Evolutionary conservation across 106 monocot genomes (phyloP).

Genomic region (Allium fistulosum): DNA sequence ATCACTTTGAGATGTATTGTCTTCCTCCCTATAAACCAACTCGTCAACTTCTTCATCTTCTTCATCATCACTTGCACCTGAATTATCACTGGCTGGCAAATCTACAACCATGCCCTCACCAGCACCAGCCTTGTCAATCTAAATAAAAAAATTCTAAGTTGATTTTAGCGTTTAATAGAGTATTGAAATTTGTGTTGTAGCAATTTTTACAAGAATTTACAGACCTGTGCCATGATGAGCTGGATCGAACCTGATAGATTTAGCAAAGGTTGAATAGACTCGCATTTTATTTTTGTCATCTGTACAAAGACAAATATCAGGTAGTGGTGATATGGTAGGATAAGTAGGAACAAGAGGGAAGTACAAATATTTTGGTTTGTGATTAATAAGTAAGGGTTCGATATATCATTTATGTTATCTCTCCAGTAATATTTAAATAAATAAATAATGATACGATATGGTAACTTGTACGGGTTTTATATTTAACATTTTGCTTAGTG

Average conservation of each 20-base stretch:
- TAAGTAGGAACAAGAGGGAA: not conserved
- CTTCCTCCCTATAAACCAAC: slow-evolving; percentile 31
- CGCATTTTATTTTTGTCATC: slow-evolving; percentile 27
- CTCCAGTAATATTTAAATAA: not conserved
- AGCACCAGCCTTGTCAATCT: slow-evolving; percentile 28
- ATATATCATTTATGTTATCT: not conserved
- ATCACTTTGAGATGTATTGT: slow-evolving; percentile 16
- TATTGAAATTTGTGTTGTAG: not conserved
- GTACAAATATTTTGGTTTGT: not conserved
- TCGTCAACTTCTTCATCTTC: slow-evolving; percentile 29
- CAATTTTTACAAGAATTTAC: not conserved
- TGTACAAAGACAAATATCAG: not conserved
- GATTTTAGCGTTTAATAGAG: not conserved
- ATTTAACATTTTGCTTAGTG: not conserved
- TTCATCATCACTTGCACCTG: slow-evolving; percentile 16
- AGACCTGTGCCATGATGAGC: slow-evolving; percentile 37
- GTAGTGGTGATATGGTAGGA: not conserved
- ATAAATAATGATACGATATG: not conserved
- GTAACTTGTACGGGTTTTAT: not conserved
- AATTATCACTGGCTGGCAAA: not conserved
- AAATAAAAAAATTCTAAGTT: not conserved
- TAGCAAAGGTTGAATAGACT: slow-evolving; percentile 16
- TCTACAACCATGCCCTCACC: not conserved
- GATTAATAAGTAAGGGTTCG: not conserved
- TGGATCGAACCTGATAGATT: slow-evolving; percentile 27